Evolutionary conservation across 441 rosid species (phyloP).

Genomic region (Biscutella laevigata): DNA sequence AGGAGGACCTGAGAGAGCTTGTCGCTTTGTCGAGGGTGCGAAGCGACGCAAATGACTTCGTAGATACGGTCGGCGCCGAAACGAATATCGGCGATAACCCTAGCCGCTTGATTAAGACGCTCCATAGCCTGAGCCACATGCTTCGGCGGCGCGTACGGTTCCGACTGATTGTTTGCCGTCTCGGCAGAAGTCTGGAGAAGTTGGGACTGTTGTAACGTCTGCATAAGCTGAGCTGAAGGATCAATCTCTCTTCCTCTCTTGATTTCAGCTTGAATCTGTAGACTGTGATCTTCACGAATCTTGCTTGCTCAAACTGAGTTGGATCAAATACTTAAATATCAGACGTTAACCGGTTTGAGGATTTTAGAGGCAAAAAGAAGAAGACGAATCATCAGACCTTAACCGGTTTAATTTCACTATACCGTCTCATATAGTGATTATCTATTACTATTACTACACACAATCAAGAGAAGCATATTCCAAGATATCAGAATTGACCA

Average conservation of each 20-base stretch:
- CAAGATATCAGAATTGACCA: conserved; percentile 7
- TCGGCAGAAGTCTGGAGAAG: conserved; percentile 22
- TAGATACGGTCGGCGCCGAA: conserved; percentile 88
- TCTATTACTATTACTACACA: too few species aligned
- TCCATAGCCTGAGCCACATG: conserved; percentile 96
- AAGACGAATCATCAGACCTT: too few species aligned
- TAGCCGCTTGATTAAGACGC: conserved; percentile 74
- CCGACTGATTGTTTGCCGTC: conserved; percentile 23
- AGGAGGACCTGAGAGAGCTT: conserved; percentile 49
- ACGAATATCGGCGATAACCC: conserved; percentile 79
- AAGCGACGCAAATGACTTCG: conserved; percentile 64
- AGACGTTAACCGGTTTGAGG: too few species aligned
- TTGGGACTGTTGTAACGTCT: conserved; percentile 28
- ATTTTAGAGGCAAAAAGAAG: too few species aligned
- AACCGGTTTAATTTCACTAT: too few species aligned
- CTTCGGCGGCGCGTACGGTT: conserved; percentile 76
- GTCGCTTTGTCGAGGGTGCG: conserved; percentile 58
- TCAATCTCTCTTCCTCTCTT: not conserved
- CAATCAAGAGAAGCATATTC: conserved; percentile 11
- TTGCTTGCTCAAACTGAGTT: too few species aligned
- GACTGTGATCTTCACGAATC: too few species aligned
- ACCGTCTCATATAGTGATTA: too few species aligned
- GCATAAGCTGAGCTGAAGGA: conserved; percentile 27
- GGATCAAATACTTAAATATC: too few species aligned
- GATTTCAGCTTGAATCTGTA: not conserved